A percentile compares a stretch with the other conserved stretches of the same genome.
Conservation (phyloP, 2,329 filamentous ascomycete genomes). For the Aphanoascus verrucosus region DNA sequence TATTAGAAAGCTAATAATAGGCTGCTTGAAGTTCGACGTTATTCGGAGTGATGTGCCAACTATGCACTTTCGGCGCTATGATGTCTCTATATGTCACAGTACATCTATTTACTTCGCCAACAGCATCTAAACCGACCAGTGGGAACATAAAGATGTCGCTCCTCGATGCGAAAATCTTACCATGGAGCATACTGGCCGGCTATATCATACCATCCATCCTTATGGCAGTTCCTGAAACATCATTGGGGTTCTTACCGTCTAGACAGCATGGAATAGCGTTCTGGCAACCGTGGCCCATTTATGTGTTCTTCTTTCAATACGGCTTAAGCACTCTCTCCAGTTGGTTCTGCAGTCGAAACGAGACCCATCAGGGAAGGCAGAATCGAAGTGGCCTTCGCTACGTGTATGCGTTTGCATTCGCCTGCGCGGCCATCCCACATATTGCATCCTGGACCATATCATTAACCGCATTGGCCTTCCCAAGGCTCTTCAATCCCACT, state of each 20-base stretch:
- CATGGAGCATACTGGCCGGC: conserved; percentile 33
- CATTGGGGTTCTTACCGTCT: conserved; percentile 28
- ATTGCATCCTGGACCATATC: conserved; percentile 34
- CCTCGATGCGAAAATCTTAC: conserved; percentile 28
- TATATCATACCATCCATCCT: conserved; percentile 37
- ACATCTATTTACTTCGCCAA: conserved; percentile 36
- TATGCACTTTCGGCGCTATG: conserved; percentile 36
- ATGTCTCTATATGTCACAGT: conserved; percentile 35
- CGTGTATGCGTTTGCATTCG: conserved; percentile 35
- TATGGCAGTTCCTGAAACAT: conserved; percentile 36
- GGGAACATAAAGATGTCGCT: conserved; percentile 27
- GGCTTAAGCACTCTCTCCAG: conserved; percentile 19
- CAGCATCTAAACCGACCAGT: conserved; percentile 27
- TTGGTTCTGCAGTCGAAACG: conserved; percentile 12
- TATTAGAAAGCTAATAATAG: neutral
- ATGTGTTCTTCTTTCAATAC: conserved; percentile 31
- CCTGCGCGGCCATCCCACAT: conserved; percentile 32
- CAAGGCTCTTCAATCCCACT: conserved; percentile 26
- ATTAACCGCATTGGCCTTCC: conserved; percentile 28
- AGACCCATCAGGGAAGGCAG: neutral
- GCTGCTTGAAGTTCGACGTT: conserved; percentile 23
- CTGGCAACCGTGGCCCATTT: conserved; percentile 44
- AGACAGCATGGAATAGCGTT: conserved; percentile 41
- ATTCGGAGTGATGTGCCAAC: conserved; percentile 35
- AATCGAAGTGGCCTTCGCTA: conserved; percentile 27